A percentile compares a stretch with the other conserved stretches of the same genome.
phyloP scores from a whole-genome alignment of 805 yeast species.

The Metschnikowia vanudenii region DNA sequence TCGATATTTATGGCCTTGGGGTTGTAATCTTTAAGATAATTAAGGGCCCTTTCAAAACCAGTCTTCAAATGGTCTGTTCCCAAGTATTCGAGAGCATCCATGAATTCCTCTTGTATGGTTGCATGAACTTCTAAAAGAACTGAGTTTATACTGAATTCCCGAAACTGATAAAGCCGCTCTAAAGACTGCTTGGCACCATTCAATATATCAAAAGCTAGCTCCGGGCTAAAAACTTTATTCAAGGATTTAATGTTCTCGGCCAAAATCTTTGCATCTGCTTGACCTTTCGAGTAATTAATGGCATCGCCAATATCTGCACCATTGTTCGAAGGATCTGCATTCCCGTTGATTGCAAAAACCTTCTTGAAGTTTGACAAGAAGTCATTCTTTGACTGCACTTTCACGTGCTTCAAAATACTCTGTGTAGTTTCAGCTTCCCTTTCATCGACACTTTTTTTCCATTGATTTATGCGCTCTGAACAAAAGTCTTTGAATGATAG shows the following conservation, averaged over 20 bases:
- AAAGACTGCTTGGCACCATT: conserved; percentile 66
- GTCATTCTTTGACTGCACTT: conserved; percentile 52
- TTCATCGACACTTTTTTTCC: conserved; percentile 38
- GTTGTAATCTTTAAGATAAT: conserved; percentile 65
- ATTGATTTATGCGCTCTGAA: conserved; percentile 26
- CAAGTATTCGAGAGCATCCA: conserved; percentile 58
- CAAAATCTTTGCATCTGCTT: conserved; percentile 77
- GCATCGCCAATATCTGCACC: neutral
- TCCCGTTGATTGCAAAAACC: conserved; percentile 43
- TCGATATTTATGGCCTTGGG: conserved; percentile 44
- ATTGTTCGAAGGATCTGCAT: neutral
- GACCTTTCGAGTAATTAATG: conserved; percentile 57
- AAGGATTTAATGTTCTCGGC: conserved; percentile 73
- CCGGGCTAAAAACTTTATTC: conserved; percentile 75
- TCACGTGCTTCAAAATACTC: conserved; percentile 48
- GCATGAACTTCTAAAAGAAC: conserved; percentile 34
- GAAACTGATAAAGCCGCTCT: conserved; percentile 47
- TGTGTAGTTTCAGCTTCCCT: conserved; percentile 50
- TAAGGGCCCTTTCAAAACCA: conserved; percentile 82
- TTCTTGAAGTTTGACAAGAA: conserved; percentile 63
- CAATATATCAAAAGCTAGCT: conserved; percentile 68
- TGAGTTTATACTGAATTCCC: conserved; percentile 33
- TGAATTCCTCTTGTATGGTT: conserved; percentile 61
- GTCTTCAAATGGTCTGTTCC: conserved; percentile 74
- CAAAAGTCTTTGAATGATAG: conserved; percentile 26